Evolutionary conservation across 257 asterid genomes (phyloP), one percentile per base, ranked within the genome.

Genomic region (Agastache rugosa): DNA sequence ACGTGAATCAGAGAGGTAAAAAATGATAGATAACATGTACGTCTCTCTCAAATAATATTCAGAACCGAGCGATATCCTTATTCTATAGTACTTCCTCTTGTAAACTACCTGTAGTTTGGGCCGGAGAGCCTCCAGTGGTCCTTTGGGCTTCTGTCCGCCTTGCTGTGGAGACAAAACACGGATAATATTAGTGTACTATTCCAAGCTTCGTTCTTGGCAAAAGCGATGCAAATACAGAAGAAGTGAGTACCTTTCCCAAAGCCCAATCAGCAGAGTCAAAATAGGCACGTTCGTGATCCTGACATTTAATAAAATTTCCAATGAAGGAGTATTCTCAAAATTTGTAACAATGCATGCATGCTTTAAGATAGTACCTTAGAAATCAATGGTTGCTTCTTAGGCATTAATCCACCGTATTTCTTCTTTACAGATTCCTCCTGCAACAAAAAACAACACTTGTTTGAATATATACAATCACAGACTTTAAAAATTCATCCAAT

Each of bases 231-330:
- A 37, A 60, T 44, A 77, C 19, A 37, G 75, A 72, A 37, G 75
- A 72, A 58, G 17, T 19, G 54, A 76, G 29, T 83, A 95, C 99
- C 99, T 95, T 95, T 63, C 97, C 97, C 80, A 95, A 82, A 82
- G 99, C 99, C 99, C 99, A 95, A 73, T 95, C 99, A 81, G 99
- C 99, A 80, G 99, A 95, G 83, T 95, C 99, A 78, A 95, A 95
- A 83, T 88, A 95, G 59, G 99, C 99, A 67, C 98, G 98, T 69
- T 95, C 99, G 48, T 95, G 99, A 80, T 95, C 99, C 99, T 95
- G 87, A 42, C 63, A 70, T 68, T 34, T 77, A 80, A 69, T 47
- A 12, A 37, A 71, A 75, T 19, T 50, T 3, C 14, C 37, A 25
- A 9, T 23, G 48, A 71, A 72, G 22, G 25, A 66, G 56, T 29